Conservation (phyloP, 1,139 yeast genomes). For the Chernovozyma aurita region DNA sequence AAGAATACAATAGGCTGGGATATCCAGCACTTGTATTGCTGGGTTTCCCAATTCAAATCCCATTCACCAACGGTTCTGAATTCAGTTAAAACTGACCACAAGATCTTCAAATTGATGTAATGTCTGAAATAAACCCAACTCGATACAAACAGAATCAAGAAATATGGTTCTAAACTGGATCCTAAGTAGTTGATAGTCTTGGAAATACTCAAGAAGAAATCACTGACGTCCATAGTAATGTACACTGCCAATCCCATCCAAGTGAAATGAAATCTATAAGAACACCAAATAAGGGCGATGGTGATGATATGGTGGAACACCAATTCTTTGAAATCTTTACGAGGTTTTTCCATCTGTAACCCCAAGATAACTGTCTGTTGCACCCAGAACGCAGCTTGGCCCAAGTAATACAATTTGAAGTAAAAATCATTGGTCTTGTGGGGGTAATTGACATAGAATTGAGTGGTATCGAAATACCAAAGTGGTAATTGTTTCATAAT, state of each 20-base stretch:
- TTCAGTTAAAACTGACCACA: conserved; percentile 87
- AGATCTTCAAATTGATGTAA: conserved; percentile 69
- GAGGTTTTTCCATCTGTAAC: conserved; percentile 87
- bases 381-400: conserved; percentile 97
- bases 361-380: conserved; percentile 85
- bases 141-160: conserved; percentile 61
- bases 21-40: conserved; percentile 94
- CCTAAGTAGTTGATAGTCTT: conserved; percentile 83
- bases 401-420: conserved; percentile 78
- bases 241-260: conserved; percentile 92
- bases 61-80: conserved; percentile 80
- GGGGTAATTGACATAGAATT: conserved; percentile 78
- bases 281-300: conserved; percentile 77
- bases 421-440: conserved; percentile 68
- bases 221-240: conserved; percentile 94
- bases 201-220: conserved; percentile 78
- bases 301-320: conserved; percentile 93
- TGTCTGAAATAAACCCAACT: conserved; percentile 91
- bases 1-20: conserved; percentile 85
- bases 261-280: conserved; percentile 94
- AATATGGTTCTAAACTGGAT: conserved; percentile 57
- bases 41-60: conserved; percentile 80
- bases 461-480: conserved; percentile 84
- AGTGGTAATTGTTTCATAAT: conserved; percentile 80
- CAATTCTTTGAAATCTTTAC: conserved; percentile 88